Evolutionary conservation across 495 filamentous ascomycete species (phyloP).

Genomic region (Xylaria cubensis): DNA sequence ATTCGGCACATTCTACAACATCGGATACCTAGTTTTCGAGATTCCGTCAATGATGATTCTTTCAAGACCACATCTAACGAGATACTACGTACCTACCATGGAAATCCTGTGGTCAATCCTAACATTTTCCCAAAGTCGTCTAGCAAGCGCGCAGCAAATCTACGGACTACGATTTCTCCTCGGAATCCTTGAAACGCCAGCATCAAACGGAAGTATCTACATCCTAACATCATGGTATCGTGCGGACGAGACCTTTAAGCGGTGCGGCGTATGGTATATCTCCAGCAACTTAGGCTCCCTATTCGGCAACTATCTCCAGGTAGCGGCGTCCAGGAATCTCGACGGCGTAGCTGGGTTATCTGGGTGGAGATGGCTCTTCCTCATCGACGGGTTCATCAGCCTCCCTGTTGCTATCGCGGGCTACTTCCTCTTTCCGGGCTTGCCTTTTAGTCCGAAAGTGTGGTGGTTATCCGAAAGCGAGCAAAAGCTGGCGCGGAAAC

Average conservation of each 20-base stretch:
- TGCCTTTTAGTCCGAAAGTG: neutral
- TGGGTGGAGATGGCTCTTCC: neutral
- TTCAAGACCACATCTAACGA: slow-evolving; percentile 1
- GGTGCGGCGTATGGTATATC: neutral
- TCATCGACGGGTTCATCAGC: neutral
- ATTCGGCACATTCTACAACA: slow-evolving; percentile 5
- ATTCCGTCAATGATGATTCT: neutral
- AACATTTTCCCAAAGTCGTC: neutral
- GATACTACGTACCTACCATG: slow-evolving; percentile 2
- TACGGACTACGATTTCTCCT: neutral
- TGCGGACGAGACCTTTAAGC: neutral
- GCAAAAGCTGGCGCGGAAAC: neutral
- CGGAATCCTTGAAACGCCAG: neutral
- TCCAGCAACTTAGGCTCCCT: slow-evolving; percentile 4
- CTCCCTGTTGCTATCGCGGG: neutral
- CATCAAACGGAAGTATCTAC: neutral
- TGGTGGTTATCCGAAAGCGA: neutral
- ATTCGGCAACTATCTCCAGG: neutral
- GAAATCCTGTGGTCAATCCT: neutral
- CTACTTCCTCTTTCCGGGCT: neutral
- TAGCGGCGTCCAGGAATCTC: neutral
- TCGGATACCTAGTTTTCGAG: slow-evolving; percentile 1
- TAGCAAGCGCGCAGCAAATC: neutral
- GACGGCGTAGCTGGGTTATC: neutral
- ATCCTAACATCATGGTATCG: neutral